Conservation (phyloP, 2,329 filamentous ascomycete species). For the Fusarium nygamai region DNA sequence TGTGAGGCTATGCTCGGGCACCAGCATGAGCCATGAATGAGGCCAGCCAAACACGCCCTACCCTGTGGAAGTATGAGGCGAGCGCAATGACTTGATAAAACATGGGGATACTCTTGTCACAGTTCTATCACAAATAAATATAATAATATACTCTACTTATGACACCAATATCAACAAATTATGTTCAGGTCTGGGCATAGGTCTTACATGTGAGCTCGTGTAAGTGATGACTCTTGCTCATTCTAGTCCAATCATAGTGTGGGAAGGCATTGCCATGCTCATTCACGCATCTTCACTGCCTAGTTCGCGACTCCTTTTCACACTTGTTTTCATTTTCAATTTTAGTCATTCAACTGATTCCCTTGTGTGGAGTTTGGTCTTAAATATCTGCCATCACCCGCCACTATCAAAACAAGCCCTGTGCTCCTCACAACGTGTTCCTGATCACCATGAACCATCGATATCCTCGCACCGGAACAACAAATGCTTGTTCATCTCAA, state of each 20-base stretch:
- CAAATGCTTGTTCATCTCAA: neutral
- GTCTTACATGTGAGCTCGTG: neutral
- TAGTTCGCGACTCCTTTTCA: neutral
- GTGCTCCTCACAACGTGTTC: too few relatives aligned
- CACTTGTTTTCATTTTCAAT: neutral
- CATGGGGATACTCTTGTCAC: neutral
- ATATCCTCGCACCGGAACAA: neutral
- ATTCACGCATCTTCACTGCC: constrained; percentile 10
- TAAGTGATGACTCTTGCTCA: neutral
- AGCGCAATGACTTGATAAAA: neutral
- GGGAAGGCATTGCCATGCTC: constrained; percentile 13
- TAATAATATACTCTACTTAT: neutral
- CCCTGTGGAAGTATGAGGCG: neutral
- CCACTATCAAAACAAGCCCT: neutral
- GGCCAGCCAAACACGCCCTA: neutral
- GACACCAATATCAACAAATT: neutral
- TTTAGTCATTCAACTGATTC: neutral
- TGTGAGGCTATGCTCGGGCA: neutral
- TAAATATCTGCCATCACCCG: neutral
- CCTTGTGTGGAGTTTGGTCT: neutral
- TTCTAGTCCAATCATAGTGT: constrained; percentile 2
- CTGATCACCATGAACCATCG: neutral
- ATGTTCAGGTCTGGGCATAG: neutral
- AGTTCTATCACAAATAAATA: neutral
- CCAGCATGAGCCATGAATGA: constrained; percentile 4